Base-by-base conservation (phyloP, 2,329 filamentous ascomycete species). In the Fusarium robinianum region DNA sequence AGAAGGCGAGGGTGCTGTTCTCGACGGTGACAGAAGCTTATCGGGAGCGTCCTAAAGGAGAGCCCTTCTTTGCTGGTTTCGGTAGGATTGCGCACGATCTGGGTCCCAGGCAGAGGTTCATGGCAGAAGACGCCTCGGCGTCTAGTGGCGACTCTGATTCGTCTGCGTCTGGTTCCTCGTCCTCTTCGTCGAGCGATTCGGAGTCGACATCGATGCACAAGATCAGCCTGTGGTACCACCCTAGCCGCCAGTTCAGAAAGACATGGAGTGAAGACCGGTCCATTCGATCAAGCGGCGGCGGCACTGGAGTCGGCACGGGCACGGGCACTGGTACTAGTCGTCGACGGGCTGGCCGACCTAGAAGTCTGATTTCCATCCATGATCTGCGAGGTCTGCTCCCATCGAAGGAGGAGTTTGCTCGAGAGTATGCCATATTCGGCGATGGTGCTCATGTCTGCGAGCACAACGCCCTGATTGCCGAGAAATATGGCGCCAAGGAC, bases 391-490 rank as follows among this genome's bases (percentile, higher is more conserved):
- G 80, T 33, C 66, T 90, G 9, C 70, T 96, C n/a, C 91, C 91
- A 0, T 87, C 88, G 3, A 94, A 90, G 65, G 78, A 78, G 46
- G 77, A 83, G 41, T 78, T 96, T 49, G 94, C 90, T 2, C 74
- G 82, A 44, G 81, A 87, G 54, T 99, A 97, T 67, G 79, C 79
- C 16, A 87, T 96, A 10, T 91, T 94, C 64, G 90, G 90, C 4
- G 83, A 90, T 49, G 86, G 87, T 1, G 80, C 83, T n/a, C 80
- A 86, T 24, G 83, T 96, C 4, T 97, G 92, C 67, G 76, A 80
- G 30, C 86, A 95, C 60, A 99, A 99, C 65, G 88, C 90, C 7
- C 70, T 72, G 2, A 83, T 95, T 31, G 91, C 92, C 7, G 77
- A 83, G 55, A 84, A 81, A 51, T 78, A 86, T 55, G 88, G 85